Percentiles rank a stretch among this genome's conserved stretches.
Evolutionary conservation across 345 rosid species (phyloP).

Genomic region (Citropsis articulata): DNA sequence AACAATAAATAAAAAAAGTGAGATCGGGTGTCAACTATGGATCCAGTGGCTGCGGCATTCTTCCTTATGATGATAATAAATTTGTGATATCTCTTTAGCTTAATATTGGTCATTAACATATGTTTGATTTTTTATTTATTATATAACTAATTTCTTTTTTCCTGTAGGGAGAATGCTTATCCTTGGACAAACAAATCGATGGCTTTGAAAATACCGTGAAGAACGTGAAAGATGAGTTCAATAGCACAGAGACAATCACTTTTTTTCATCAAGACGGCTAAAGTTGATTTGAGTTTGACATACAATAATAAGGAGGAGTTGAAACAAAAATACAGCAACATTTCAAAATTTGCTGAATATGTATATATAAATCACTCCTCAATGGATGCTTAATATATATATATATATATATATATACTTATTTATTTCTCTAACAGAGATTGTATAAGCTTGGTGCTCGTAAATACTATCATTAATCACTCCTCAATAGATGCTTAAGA

Average conservation of each 20-base stretch:
- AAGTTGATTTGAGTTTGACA: neutral
- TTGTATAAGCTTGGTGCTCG: slow-evolving; percentile 9
- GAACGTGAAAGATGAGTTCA: neutral
- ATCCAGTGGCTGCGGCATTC: neutral
- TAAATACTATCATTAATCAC: neutral
- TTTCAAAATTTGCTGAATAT: neutral
- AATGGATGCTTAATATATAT: neutral
- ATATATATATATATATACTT: too few species aligned
- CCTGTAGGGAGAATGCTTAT: neutral
- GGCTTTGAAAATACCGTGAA: neutral
- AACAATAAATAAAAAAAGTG: too few species aligned
- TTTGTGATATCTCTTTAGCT: neutral
- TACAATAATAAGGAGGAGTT: neutral
- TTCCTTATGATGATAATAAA: neutral
- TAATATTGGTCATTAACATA: too few species aligned
- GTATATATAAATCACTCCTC: neutral
- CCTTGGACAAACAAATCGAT: neutral
- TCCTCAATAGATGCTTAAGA: neutral
- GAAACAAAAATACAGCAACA: neutral
- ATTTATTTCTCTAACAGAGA: neutral
- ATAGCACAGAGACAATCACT: neutral
- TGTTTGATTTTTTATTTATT: too few species aligned
- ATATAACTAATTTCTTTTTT: too few species aligned
- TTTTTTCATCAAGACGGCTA: neutral
- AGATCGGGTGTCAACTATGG: neutral